phyloP scores from a whole-genome alignment of 495 filamentous ascomycete species.

The Stereocaulon alpinum region DNA sequence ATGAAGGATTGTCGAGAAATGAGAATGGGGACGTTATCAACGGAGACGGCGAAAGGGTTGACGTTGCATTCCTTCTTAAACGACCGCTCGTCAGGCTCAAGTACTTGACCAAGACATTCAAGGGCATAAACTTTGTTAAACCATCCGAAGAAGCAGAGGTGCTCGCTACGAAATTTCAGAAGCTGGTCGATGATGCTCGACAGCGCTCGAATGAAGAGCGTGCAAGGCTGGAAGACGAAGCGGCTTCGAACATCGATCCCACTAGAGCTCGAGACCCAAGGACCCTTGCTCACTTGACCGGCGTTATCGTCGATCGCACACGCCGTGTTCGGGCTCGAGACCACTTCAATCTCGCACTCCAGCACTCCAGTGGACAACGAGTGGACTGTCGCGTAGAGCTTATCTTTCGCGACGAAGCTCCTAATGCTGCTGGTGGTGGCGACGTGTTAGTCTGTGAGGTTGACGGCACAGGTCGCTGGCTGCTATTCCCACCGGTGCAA shows the following conservation, averaged over 20 bases:
- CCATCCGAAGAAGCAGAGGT: conserved; percentile 49
- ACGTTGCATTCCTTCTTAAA: conserved; percentile 89
- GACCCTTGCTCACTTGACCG: conserved; percentile 57
- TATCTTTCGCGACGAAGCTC: conserved; percentile 66
- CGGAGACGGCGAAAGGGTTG: conserved; percentile 75
- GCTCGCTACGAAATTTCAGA: conserved; percentile 49
- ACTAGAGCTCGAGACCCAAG: conserved; percentile 66
- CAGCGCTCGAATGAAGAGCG: conserved; percentile 74
- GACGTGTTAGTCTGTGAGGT: conserved; percentile 89
- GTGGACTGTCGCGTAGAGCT: conserved; percentile 85
- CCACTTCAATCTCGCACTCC: conserved; percentile 72
- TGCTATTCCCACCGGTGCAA: conserved; percentile 80
- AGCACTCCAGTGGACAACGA: conserved; percentile 81
- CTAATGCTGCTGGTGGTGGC: conserved; percentile 46
- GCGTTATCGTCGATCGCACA: conserved; percentile 58
- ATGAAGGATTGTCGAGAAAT: conserved; percentile 64
- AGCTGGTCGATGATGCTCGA: conserved; percentile 65
- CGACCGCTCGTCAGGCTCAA: conserved; percentile 81
- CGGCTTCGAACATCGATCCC: conserved; percentile 72
- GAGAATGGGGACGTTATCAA: conserved; percentile 69
- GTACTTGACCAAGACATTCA: conserved; percentile 74
- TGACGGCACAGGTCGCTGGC: conserved; percentile 62
- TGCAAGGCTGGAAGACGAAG: conserved; percentile 82
- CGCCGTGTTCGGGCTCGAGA: conserved; percentile 80
- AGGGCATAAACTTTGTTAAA: conserved; percentile 48